Percentiles rank a stretch among this genome's conserved stretches.
These are phyloP conservation scores for Plasmodium reichenowi DNA, from an alignment of 169 alveolate species.

Conservation along the genomic window DNA sequence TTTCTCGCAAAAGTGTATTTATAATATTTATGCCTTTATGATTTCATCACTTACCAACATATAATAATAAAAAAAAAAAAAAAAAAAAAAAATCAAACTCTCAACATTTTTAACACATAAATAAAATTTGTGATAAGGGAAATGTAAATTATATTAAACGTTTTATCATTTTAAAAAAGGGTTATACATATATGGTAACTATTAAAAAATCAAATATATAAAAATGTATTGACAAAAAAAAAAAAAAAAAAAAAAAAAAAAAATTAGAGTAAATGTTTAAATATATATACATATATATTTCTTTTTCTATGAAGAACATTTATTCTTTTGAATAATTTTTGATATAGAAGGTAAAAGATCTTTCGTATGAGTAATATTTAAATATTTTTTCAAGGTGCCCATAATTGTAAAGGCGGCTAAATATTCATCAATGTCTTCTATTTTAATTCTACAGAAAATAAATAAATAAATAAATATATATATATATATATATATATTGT, in stretches of 20 bases:
- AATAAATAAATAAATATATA: not conserved
- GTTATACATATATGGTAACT: not conserved
- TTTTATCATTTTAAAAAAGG: too few species aligned
- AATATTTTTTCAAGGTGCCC: conserved; percentile 55
- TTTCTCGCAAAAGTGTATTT: too few species aligned
- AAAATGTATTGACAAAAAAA: not conserved
- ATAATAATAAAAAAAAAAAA: not conserved
- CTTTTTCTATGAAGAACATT: conserved; percentile 4
- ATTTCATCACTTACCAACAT: too few species aligned
- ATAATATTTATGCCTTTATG: too few species aligned
- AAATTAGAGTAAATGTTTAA: not conserved
- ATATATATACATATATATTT: not conserved
- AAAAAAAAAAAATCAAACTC: not conserved
- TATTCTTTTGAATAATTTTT: conserved; percentile 63
- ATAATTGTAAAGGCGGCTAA: conserved; percentile 72
- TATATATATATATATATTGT: not conserved
- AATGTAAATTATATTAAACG: too few species aligned
- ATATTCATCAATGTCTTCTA: conserved; percentile 69
- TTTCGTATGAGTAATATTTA: conserved; percentile 60
- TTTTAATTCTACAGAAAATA: conserved; percentile 13
- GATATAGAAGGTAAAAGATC: conserved; percentile 76
- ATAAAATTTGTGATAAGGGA: too few species aligned
- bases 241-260: conserved; percentile 10
- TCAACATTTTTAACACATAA: too few species aligned
- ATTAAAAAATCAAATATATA: conserved; percentile 7